Conservation (phyloP, 768 basidiomycete species). For the Serendipita sp. region DNA sequence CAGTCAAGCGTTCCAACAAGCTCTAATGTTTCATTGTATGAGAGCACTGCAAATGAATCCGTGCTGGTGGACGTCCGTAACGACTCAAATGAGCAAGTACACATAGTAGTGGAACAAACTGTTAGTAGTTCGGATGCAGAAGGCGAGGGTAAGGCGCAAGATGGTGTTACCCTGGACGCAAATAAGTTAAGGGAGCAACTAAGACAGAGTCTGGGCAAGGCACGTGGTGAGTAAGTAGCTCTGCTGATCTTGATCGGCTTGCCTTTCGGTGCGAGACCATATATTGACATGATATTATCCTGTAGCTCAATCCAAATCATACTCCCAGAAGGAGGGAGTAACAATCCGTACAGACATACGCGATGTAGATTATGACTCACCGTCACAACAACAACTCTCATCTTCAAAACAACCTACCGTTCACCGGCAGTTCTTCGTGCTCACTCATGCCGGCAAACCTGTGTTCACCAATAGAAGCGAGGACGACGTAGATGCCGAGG, state of each 20-base stretch:
- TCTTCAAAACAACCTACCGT: slow-evolving; percentile 16
- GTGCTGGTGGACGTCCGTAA: not conserved
- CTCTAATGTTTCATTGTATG: not conserved
- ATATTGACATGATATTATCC: not conserved
- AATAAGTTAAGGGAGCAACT: slow-evolving; percentile 46
- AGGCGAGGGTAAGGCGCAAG: not conserved
- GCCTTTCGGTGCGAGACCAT: not conserved
- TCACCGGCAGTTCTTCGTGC: slow-evolving; percentile 69
- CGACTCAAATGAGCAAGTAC: not conserved
- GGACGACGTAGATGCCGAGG: slow-evolving; percentile 40
- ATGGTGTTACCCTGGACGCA: not conserved
- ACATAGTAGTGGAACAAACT: not conserved
- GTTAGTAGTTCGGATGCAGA: not conserved
- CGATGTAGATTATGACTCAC: not conserved
- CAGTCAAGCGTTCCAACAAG: not conserved
- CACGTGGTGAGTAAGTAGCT: slow-evolving; percentile 20
- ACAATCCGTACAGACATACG: not conserved
- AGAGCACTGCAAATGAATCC: not conserved
- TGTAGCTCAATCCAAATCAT: not conserved
- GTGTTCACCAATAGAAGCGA: slow-evolving; percentile 62
- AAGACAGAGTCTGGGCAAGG: slow-evolving; percentile 43
- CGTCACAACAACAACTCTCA: not conserved
- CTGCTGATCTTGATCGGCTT: slow-evolving; percentile 7
- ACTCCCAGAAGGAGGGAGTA: not conserved
- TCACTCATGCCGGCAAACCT: slow-evolving; percentile 96